Evolutionary conservation across 1,284 basidiomycete genomes (phyloP).

Genomic region (Pseudozyma tsukubaensis): DNA sequence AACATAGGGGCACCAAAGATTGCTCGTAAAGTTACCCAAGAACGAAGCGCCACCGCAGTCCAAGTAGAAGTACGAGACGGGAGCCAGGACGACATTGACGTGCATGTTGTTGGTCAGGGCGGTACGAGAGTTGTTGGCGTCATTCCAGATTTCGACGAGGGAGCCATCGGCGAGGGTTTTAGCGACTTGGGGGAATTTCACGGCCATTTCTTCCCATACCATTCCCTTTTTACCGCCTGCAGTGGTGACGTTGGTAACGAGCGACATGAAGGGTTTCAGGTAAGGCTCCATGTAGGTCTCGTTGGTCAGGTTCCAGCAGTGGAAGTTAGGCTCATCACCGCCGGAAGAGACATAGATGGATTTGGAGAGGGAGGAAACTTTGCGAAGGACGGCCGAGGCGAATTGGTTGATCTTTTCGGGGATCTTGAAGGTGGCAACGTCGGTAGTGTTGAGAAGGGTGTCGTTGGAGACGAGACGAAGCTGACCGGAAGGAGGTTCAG

Average conservation of each 20-base stretch:
- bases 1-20: slow-evolving; percentile 72
- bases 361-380: slow-evolving; percentile 71
- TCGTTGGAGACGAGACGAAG: slow-evolving; percentile 68
- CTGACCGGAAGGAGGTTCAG: slow-evolving; percentile 83
- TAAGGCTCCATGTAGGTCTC: slow-evolving; percentile 48
- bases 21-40: slow-evolving; percentile 75
- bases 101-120: slow-evolving; percentile 77
- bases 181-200: slow-evolving; percentile 50
- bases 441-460: slow-evolving; percentile 73
- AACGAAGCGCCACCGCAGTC: slow-evolving; percentile 78
- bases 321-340: slow-evolving; percentile 82
- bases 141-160: slow-evolving; percentile 80
- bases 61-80: slow-evolving; percentile 82
- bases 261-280: slow-evolving; percentile 75
- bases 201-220: slow-evolving; percentile 76
- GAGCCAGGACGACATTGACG: slow-evolving; percentile 73
- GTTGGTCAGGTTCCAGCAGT: slow-evolving; percentile 73
- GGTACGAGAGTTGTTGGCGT: slow-evolving; percentile 74
- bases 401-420: slow-evolving; percentile 67
- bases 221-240: slow-evolving; percentile 74
- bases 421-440: slow-evolving; percentile 62
- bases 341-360: slow-evolving; percentile 80
- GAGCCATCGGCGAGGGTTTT: slow-evolving; percentile 76
- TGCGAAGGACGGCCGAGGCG: slow-evolving; percentile 52
- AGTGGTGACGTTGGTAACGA: slow-evolving; percentile 72